Percentiles rank a stretch among this genome's conserved stretches.
Conservation (phyloP, 495 filamentous ascomycete species). For the Neurospora sp. region DNA sequence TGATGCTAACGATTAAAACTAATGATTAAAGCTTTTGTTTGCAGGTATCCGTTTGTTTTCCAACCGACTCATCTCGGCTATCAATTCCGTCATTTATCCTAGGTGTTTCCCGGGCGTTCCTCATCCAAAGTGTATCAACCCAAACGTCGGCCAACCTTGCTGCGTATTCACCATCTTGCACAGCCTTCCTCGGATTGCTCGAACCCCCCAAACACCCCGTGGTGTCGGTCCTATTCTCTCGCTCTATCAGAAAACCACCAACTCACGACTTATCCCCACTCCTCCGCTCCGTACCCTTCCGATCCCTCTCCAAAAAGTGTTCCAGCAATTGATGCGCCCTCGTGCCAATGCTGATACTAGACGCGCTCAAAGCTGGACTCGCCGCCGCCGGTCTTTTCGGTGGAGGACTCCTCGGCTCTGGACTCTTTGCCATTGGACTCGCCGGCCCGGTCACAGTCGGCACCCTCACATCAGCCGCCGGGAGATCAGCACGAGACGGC, state of each 20-base stretch:
- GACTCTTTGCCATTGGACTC: background rate
- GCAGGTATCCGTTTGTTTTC: background rate
- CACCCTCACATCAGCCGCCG: background rate
- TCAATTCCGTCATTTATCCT: background rate
- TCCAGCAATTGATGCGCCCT: conserved; percentile 14
- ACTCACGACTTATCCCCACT: conserved; percentile 1
- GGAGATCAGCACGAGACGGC: background rate
- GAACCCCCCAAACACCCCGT: too few species aligned
- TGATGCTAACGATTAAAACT: background rate
- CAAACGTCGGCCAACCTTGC: too few species aligned
- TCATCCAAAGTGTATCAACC: background rate
- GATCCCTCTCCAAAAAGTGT: conserved; percentile 12
- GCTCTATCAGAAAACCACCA: background rate
- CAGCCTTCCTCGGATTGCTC: too few species aligned
- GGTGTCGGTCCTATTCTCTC: background rate
- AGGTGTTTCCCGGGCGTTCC: background rate
- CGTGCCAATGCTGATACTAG: background rate
- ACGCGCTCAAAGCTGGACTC: background rate
- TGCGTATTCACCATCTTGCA: too few species aligned
- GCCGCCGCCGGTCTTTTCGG: background rate
- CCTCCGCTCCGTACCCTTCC: background rate
- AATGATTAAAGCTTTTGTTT: background rate
- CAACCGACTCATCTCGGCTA: background rate
- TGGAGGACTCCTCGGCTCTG: background rate
- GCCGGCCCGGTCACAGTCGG: background rate